Evolutionary conservation across 495 filamentous ascomycete genomes (phyloP), one percentile per base, ranked within the genome.

Genomic region (Xylaria intraflava): DNA sequence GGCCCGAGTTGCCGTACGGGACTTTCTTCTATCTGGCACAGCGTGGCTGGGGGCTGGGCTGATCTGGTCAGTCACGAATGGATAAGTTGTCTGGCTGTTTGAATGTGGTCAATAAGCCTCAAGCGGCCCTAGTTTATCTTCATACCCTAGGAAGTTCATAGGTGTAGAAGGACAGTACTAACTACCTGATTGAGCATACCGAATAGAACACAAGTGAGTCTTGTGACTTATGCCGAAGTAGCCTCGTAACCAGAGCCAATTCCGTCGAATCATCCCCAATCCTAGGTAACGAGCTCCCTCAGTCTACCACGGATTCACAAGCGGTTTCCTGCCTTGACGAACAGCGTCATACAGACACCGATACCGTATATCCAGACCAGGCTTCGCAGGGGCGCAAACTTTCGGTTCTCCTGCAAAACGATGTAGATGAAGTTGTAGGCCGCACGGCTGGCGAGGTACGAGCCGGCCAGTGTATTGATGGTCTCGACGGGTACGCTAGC

Each of bases 371-470:
- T 38, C 61, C 66, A 79, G 30, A 65, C 55, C 11, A 68, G 45
- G 36, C 57, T 69, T 22, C 77, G 54, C 17, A 74, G 0, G 4
- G 49, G 57, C 41, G 71, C 69, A 23, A 69, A 10, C 22, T 43
- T 53, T 40, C 56, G 24, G 33, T 69, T 64, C 26, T 69, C 64
- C 59, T 71, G 67, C 49, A 69, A 57, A 3, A 46, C 35, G 17
- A 77, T 56, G 47, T 78, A 78, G 35, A 69, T 55, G 17, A 62
- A 55, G 59, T 72, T 73, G 61, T 72, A 78, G 39, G 58, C 58
- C 11, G 62, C 47, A 19, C 75, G 64, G 46, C 60, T 65, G 35
- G 33, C 60, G 9, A 77, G 30, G 48, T 78, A 76, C n/a, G 53
- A 58, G 4, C 62, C 51, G 22, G 66, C 61, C 9, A 76, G 59